Evolutionary conservation across 371 early-diverging fungal species (phyloP).

Genomic region (Amoeboaphelidium protococcarum): DNA sequence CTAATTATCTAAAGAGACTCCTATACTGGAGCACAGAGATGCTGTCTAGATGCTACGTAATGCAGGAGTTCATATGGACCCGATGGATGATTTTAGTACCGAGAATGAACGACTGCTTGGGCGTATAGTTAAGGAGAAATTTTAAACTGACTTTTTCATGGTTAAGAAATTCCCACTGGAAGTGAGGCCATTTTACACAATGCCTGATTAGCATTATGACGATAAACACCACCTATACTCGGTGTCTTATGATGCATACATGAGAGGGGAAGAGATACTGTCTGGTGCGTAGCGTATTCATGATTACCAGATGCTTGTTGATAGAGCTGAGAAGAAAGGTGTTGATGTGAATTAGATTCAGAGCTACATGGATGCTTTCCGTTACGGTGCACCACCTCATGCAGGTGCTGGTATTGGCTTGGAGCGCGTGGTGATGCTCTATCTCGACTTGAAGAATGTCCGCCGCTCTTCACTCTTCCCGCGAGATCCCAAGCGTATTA

Average conservation of each 20-base stretch:
- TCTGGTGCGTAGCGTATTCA: conserved; percentile 99
- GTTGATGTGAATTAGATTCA: conserved; percentile 58
- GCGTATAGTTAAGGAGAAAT: conserved; percentile 71
- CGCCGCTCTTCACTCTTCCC: conserved; percentile 93
- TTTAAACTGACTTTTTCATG: conserved; percentile 95
- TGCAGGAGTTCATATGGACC: conserved; percentile 67
- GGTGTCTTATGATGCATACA: conserved; percentile 99
- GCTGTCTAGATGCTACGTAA: conserved; percentile 76
- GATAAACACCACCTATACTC: conserved; percentile 68
- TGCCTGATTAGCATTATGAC: conserved; percentile 65
- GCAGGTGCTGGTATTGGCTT: conserved; percentile 98
- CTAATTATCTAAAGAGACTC: conserved; percentile 54
- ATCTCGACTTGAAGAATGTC: conserved; percentile 87
- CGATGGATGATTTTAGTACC: conserved; percentile 81
- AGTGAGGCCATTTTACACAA: conserved; percentile 98
- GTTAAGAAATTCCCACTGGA: conserved; percentile 95
- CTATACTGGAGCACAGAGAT: conserved; percentile 66
- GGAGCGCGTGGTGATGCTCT: conserved; percentile 96
- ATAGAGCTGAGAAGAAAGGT: conserved; percentile 54
- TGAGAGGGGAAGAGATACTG: conserved; percentile 97
- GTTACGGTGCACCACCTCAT: conserved; percentile 96
- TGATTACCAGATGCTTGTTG: conserved; percentile 51
- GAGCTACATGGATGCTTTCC: conserved; percentile 92
- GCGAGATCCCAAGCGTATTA: conserved; percentile 90
- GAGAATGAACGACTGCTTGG: conserved; percentile 84